Conservation (phyloP, 352 stramenopile species). For the Peronospora belbahrii region DNA sequence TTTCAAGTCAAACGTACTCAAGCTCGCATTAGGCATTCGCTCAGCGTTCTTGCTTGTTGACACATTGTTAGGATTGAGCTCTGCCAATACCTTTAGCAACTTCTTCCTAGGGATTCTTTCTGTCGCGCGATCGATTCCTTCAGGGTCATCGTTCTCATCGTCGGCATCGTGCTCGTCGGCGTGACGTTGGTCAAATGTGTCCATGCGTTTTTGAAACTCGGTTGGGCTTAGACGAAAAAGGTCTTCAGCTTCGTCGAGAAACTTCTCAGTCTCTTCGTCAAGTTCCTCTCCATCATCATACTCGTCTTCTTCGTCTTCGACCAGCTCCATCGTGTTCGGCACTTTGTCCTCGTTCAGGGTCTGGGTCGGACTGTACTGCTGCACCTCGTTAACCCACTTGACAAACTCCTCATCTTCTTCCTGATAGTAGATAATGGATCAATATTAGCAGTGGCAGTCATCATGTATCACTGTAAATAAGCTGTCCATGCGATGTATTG, state of each 20-base stretch:
- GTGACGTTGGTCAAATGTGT: conserved; percentile 37
- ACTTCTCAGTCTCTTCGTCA: conserved; percentile 55
- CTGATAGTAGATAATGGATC: conserved; percentile 10
- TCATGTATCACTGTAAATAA: not conserved
- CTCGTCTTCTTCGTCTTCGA: conserved; percentile 27
- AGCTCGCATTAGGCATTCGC: conserved; percentile 33
- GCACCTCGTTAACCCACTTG: conserved; percentile 43
- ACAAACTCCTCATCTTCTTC: conserved; percentile 33
- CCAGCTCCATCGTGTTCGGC: conserved; percentile 22
- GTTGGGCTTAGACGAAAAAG: conserved; percentile 49
- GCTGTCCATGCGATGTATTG: not conserved
- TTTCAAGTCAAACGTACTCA: no score
- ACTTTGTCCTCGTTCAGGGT: conserved; percentile 18
- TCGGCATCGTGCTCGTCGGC: conserved; percentile 22
- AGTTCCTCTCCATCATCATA: conserved; percentile 31
- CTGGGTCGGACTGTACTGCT: conserved; percentile 29
- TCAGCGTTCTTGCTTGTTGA: conserved; percentile 38
- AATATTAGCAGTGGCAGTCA: not conserved
- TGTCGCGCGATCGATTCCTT: conserved; percentile 52
- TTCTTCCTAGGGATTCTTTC: conserved; percentile 68
- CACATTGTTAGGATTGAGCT: conserved; percentile 38
- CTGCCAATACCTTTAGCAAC: conserved; percentile 58
- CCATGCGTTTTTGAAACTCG: conserved; percentile 60
- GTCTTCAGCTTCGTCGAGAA: conserved; percentile 65
- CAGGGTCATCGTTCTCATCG: conserved; percentile 27